Conservation (phyloP, 1,284 basidiomycete genomes). For the Irpex sp. region DNA sequence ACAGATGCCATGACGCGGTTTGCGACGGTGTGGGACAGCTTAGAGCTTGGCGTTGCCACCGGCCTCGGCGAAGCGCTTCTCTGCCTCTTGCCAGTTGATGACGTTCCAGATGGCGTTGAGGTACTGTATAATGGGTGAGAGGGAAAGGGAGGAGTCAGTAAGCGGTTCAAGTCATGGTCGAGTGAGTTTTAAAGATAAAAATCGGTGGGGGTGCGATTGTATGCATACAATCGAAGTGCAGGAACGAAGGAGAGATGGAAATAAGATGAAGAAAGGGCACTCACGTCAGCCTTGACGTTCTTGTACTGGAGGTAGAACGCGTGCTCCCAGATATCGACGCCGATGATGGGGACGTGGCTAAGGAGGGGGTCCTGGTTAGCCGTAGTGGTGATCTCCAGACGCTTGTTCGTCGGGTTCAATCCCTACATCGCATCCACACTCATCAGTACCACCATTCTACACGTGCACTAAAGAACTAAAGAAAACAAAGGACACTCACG, state of each 20-base stretch:
- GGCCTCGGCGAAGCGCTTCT: slow-evolving; percentile 60
- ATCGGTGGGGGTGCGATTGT: slow-evolving; percentile 1
- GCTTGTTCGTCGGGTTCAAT: slow-evolving; percentile 55
- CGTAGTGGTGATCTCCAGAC: slow-evolving; percentile 75
- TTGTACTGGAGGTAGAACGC: slow-evolving; percentile 79
- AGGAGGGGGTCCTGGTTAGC: slow-evolving; percentile 90
- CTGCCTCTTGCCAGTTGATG: slow-evolving; percentile 80
- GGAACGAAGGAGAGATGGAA: neutral
- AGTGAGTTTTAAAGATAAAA: no score
- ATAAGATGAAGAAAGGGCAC: slow-evolving; percentile 24
- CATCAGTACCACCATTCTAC: neutral
- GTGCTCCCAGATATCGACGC: slow-evolving; percentile 89
- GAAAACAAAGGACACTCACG: slow-evolving; percentile 50
- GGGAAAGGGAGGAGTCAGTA: neutral
- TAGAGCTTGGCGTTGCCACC: slow-evolving; percentile 16
- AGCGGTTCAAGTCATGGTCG: no score
- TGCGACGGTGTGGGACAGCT: neutral
- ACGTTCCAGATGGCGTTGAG: slow-evolving; percentile 80
- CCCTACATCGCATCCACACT: slow-evolving; percentile 39
- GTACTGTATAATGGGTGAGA: slow-evolving; percentile 54
- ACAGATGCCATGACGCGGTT: no score
- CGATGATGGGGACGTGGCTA: slow-evolving; percentile 73
- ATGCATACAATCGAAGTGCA: neutral
- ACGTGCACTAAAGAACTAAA: no score
- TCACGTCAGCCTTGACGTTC: slow-evolving; percentile 68